Base-by-base conservation (phyloP, 768 basidiomycete genomes). In the Psilocybe cyanescens region DNA sequence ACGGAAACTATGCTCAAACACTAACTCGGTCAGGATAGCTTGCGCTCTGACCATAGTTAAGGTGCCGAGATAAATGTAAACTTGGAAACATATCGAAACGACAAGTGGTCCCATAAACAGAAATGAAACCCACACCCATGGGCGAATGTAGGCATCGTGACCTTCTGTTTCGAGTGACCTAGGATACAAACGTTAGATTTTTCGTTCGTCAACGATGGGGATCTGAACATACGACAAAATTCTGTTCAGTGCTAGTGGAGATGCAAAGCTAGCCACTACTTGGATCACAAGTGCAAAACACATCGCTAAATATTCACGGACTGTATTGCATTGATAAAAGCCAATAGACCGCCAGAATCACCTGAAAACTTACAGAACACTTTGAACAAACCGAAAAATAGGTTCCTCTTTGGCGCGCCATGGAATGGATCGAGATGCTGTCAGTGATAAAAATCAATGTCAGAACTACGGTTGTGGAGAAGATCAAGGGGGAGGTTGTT, bases 101-200 rank as follows among this genome's bases (percentile, higher is more conserved):
- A 82, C 0, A 1, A 79, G 67, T 9, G 87, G 83, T 17, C 84
- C 86, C 3, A 83, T 51, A 66, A 86, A 83, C 9, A 88, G 74
- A 64, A 74, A 75, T 0, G 73, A 37, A 29, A 91, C 81, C 89
- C 90, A 92, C 8, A 91, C 81, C 85, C 90, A 90, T 0, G 91
- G 89, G 4, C 58, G 61, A 39, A 82, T 80, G 31, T 88, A 72
- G 16, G 73, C 67, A 0, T 86, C 79, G 19, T 71, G 75, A 57
- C 84, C 86, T 8, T 75, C 73, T 2, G 70, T 78, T 71, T 91
- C 88, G 28, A 92, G 73, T 63, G 88, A 87, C 47, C 83, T 88
- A 52, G 19, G 11, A 28, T 4, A 35, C 50, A 52, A 48, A 53
- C 4, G 30, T 58, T 30, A 17, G 62, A 8, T 9, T 4, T 41